These are phyloP conservation scores for Drosera spatulata DNA, from an alignment of 179 eudicot genomes.

Conservation along the genomic window DNA sequence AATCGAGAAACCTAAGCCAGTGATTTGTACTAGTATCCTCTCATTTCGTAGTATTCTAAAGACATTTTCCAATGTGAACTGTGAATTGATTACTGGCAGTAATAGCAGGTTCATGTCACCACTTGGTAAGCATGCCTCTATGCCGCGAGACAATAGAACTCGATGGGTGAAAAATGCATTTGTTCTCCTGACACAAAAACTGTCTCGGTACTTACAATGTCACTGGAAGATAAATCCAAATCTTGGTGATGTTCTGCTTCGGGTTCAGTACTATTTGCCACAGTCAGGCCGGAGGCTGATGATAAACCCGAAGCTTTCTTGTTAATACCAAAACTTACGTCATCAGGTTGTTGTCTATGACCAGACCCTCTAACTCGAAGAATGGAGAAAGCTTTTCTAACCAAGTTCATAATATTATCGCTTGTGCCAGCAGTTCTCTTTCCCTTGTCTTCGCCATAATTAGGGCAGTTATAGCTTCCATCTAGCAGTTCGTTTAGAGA, in stretches of 20 bases:
- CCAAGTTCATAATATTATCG: conserved; percentile 42
- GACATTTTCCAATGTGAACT: too few species aligned
- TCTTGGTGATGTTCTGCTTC: conserved; percentile 25
- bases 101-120: too few species aligned
- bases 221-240: conserved; percentile 26
- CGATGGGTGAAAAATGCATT: too few species aligned
- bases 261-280: conserved; percentile 26
- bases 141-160: too few species aligned
- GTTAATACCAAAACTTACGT: conserved; percentile 23
- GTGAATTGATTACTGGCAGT: too few species aligned
- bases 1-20: too few species aligned
- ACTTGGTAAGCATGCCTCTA: too few species aligned
- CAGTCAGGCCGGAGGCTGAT: conserved; percentile 21
- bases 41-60: too few species aligned
- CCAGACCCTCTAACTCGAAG: conserved; percentile 35
- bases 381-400: conserved; percentile 57
- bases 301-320: conserved; percentile 22
- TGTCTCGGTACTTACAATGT: conserved; percentile 34
- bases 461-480: conserved; percentile 49
- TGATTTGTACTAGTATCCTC: too few species aligned
- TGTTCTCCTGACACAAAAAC: background rate
- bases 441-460: conserved; percentile 49
- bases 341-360: conserved; percentile 36
- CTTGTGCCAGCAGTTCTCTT: conserved; percentile 35
- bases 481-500: conserved; percentile 72